Evolutionary conservation across 2,329 filamentous ascomycete genomes (phyloP).

Genomic region (Penicillium brevicompactum): DNA sequence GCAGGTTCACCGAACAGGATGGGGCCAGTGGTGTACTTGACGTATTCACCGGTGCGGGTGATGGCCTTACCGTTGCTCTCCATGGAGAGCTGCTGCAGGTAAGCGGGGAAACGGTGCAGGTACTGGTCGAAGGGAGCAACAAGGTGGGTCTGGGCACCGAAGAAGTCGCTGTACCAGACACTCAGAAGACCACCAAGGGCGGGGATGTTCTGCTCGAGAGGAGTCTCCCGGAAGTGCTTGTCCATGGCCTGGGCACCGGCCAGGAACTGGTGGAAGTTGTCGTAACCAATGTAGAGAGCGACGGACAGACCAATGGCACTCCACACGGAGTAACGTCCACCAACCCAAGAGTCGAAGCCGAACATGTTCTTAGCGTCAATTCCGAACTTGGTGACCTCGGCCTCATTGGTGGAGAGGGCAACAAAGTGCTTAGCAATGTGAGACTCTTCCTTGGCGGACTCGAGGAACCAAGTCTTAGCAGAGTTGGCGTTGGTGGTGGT

Average conservation of each 20-base stretch:
- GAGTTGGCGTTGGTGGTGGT: constrained; percentile 96
- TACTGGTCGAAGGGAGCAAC: constrained; percentile 99
- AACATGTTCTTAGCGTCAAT: constrained; percentile 99
- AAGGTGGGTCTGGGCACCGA: constrained; percentile 94
- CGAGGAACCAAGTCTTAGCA: constrained; percentile 94
- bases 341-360: constrained; percentile 97
- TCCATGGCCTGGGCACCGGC: constrained; percentile 96
- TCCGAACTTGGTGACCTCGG: constrained; percentile 95
- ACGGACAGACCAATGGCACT: constrained; percentile 96
- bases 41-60: constrained; percentile 80
- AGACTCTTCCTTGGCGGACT: constrained; percentile 72
- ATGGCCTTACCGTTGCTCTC: constrained; percentile 99
- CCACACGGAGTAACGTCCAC: constrained; percentile 98
- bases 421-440: constrained; percentile 98
- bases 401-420: constrained; percentile 92
- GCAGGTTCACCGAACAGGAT: constrained; percentile 97
- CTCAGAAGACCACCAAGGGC: constrained; percentile 88
- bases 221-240: constrained; percentile 91
- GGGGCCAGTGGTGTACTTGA: constrained; percentile 96
- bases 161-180: constrained; percentile 99
- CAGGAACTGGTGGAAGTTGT: constrained; percentile 97
- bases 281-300: constrained; percentile 90
- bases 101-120: constrained; percentile 97
- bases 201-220: constrained; percentile 93
- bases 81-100: constrained; percentile 99